These are phyloP conservation scores for Globisporangium paddicum DNA, from an alignment of 352 stramenopile species.

Conservation along the genomic window DNA sequence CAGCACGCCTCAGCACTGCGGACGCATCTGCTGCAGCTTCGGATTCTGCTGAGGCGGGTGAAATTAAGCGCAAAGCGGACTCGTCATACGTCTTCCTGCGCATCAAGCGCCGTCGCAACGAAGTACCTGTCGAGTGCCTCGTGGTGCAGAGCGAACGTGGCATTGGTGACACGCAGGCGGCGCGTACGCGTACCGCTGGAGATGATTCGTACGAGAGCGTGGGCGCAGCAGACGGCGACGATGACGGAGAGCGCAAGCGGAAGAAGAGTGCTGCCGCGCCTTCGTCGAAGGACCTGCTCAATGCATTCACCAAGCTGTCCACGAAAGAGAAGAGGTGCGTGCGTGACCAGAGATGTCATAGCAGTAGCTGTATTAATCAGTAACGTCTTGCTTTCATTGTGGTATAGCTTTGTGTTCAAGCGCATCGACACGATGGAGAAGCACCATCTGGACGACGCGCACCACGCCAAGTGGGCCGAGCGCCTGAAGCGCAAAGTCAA, in stretches of 20 bases:
- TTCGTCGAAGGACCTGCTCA: constrained; percentile 30
- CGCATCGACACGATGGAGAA: constrained; percentile 81
- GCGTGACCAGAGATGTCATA: too few species aligned
- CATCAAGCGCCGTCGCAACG: constrained; percentile 81
- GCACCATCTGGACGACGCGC: constrained; percentile 24
- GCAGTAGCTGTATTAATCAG: too few species aligned
- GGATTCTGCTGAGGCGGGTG: not conserved
- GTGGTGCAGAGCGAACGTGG: constrained; percentile 60
- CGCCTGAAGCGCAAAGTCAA: constrained; percentile 63
- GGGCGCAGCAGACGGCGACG: constrained; percentile 15
- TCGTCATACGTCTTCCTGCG: constrained; percentile 66
- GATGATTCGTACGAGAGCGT: not conserved
- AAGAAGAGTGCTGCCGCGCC: not conserved
- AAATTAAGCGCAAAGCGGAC: constrained; percentile 16
- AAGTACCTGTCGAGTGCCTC: constrained; percentile 63
- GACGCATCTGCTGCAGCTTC: not conserved
- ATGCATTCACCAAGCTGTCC: constrained; percentile 58
- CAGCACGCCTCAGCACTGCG: not conserved
- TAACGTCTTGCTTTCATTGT: not conserved
- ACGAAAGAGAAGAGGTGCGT: constrained; percentile 48
- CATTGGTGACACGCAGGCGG: constrained; percentile 17
- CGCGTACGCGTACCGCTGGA: not conserved
- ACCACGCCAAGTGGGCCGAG: constrained; percentile 55
- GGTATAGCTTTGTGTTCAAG: constrained; percentile 61
- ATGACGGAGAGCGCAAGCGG: not conserved